phyloP scores from a whole-genome alignment of 495 filamentous ascomycete species.

The Talaromyces stipitatus region DNA sequence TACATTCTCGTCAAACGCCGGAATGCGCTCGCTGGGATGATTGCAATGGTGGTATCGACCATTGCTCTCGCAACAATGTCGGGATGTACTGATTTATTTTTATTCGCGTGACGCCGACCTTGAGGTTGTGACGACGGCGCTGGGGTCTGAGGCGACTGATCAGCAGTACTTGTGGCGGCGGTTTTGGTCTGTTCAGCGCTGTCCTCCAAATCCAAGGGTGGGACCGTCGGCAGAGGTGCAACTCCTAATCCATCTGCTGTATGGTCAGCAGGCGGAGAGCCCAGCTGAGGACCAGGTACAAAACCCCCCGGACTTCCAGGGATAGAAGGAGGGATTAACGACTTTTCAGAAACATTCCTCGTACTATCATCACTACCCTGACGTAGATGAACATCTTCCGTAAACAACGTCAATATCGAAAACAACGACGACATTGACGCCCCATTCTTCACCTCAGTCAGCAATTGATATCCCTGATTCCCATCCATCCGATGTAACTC shows the following conservation, averaged over 20 bases:
- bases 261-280: background rate
- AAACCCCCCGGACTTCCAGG: constrained; percentile 35
- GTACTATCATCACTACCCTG: constrained; percentile 53
- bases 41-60: constrained; percentile 94
- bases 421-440: constrained; percentile 98
- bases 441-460: constrained; percentile 97
- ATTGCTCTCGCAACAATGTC: constrained; percentile 96
- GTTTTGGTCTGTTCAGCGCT: constrained; percentile 3
- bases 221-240: constrained; percentile 47
- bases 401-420: constrained; percentile 93
- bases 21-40: constrained; percentile 95
- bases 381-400: constrained; percentile 81
- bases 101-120: constrained; percentile 15
- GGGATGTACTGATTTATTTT: constrained; percentile 73
- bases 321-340: constrained; percentile 37
- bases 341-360: constrained; percentile 33
- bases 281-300: constrained; percentile 25
- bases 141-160: constrained; percentile 11
- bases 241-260: constrained; percentile 9
- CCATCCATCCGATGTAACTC: constrained; percentile 51
- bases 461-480: constrained; percentile 77
- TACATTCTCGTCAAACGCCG: constrained; percentile 89
- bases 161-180: constrained; percentile 12
- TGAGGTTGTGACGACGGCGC: constrained; percentile 1
- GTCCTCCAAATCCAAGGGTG: constrained; percentile 66